Evolutionary conservation across 192 early-diverging fungal genomes (phyloP), one percentile per base, ranked within the genome.

Genomic region (Gaertneriomyces semiglobifer): DNA sequence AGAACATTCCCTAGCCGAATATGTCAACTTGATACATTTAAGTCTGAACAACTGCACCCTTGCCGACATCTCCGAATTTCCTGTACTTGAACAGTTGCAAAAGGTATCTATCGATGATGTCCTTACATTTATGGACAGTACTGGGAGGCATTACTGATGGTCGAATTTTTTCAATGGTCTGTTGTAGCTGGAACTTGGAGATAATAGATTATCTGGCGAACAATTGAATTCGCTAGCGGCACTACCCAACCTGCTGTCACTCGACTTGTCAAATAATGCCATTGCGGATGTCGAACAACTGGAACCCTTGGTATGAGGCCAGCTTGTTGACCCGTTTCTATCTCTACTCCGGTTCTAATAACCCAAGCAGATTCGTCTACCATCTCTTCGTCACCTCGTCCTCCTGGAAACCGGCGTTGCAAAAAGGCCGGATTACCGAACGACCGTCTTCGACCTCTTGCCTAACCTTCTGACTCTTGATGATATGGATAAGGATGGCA

Each of bases 101-200:
- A 57, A 57, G 55, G 55, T 57, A 20, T 18, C n/a, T 52, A 52
- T 52, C 50, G 6, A 18, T 52, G 50, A 4, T 6, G 5, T 0
- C 6, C 20, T 52, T 5, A 52, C 20, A 18, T 5, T 5, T 52
- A 5, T 5, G 50, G 5, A 50, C 48, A 50, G 18, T n/a, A 50
- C 0, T 50, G 48, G 18, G 12, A 18, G 12, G 48, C 18, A 18
- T 18, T 50, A 18, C 12, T 50, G 48, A 12, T 50, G 48, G 48
- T 50, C 48, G 48, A 18, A 50, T 50, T 18, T 50, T 50, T 50
- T 18, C 18, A n/a, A 12, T 50, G 12, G 48, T 11, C 51, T 63
- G n/a, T 14, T 9, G 41, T n/a, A 57, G n/a, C 65, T 66, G 9
- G 65, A 66, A 53, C 55, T 66, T 7, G 65, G 65, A 10, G 65